phyloP scores from a whole-genome alignment of 768 basidiomycete genomes.

The Cystofilobasidium bisporidii region DNA sequence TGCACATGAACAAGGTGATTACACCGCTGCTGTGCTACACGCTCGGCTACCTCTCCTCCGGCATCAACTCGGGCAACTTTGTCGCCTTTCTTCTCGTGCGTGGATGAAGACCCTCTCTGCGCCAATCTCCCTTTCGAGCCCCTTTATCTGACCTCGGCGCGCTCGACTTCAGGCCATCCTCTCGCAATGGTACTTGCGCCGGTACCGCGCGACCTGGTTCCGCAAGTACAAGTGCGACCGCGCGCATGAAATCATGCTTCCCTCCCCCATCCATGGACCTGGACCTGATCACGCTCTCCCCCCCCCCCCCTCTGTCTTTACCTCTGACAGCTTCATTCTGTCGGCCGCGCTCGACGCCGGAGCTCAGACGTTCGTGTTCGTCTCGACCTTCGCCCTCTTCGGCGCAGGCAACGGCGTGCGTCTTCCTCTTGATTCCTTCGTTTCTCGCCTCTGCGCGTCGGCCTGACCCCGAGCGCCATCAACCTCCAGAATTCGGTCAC shows the following conservation, averaged over 20 bases:
- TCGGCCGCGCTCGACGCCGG: slow-evolving; percentile 4
- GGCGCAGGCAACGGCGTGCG: slow-evolving; percentile 13
- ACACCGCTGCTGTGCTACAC: slow-evolving; percentile 32
- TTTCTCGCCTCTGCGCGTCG: too few relatives aligned
- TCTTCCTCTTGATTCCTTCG: too few relatives aligned
- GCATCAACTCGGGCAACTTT: slow-evolving; percentile 31
- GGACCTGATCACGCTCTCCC: too few relatives aligned
- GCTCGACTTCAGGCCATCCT: background rate
- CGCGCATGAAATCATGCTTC: too few relatives aligned
- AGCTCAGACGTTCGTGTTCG: slow-evolving; percentile 1
- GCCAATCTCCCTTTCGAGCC: too few relatives aligned
- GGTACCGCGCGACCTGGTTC: slow-evolving; percentile 6
- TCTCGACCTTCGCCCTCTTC: slow-evolving; percentile 2
- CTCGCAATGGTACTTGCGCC: slow-evolving; percentile 9
- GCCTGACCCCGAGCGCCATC: too few relatives aligned
- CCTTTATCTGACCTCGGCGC: too few relatives aligned
- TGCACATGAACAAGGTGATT: slow-evolving; percentile 27
- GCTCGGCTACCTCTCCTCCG: slow-evolving; percentile 20
- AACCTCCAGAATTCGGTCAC: background rate
- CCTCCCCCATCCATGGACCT: too few relatives aligned
- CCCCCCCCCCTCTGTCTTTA: too few relatives aligned
- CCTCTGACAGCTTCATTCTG: background rate
- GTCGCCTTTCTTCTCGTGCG: background rate
- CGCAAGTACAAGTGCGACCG: slow-evolving; percentile 13
- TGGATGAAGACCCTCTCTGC: background rate